These are phyloP conservation scores for Fusarium camptoceras DNA, from an alignment of 2,329 filamentous ascomycete species.

Conservation along the genomic window DNA sequence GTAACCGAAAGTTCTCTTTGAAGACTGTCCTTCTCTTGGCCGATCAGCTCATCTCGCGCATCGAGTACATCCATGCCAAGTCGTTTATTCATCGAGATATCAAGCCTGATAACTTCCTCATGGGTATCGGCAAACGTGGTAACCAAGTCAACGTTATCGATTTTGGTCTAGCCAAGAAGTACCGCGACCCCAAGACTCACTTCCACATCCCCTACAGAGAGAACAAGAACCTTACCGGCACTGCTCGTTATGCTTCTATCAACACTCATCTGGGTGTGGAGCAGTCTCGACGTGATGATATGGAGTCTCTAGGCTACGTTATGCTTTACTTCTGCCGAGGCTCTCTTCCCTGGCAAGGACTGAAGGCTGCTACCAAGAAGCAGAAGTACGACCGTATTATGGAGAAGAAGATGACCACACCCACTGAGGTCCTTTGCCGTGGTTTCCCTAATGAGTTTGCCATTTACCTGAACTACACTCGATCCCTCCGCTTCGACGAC, in stretches of 20 bases:
- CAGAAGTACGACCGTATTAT: conserved; percentile 99
- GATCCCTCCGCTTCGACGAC: conserved; percentile 98
- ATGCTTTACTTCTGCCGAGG: conserved; percentile 99
- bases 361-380: conserved; percentile 99
- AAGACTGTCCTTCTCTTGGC: conserved; percentile 98
- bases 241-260: conserved; percentile 97
- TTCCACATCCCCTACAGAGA: conserved; percentile 99
- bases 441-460: conserved; percentile 99
- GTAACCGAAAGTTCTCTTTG: conserved; percentile 99
- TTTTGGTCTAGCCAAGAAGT: conserved; percentile 99
- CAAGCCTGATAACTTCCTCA: conserved; percentile 99
- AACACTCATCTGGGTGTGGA: conserved; percentile 99
- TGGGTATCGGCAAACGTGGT: conserved; percentile 98
- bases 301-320: conserved; percentile 98
- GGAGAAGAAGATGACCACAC: conserved; percentile 99
- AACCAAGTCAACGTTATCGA: conserved; percentile 99
- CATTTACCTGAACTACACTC: conserved; percentile 99
- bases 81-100: conserved; percentile 99
- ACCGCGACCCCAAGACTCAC: conserved; percentile 99
- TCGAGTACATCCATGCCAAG: conserved; percentile 99
- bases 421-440: conserved; percentile 97
- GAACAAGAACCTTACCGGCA: conserved; percentile 99
- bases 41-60: conserved; percentile 98
- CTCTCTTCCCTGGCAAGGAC: conserved; percentile 97
- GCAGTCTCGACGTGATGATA: conserved; percentile 98